These are phyloP conservation scores for Thymus mandschuricus DNA, from an alignment of 257 asterid genomes.

Conservation along the genomic window DNA sequence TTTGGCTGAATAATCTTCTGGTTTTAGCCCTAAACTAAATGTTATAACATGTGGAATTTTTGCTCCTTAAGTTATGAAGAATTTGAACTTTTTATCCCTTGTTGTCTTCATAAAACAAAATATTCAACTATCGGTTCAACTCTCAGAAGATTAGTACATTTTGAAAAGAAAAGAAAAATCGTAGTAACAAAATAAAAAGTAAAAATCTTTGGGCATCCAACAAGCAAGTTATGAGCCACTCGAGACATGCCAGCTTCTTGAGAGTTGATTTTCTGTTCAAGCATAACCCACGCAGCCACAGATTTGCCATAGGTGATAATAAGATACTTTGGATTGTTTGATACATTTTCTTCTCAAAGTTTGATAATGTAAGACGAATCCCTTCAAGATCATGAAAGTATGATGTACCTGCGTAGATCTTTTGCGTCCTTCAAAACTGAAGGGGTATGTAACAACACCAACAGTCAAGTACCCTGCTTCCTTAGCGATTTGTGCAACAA, in stretches of 20 bases:
- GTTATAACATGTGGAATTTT: conserved; percentile 11
- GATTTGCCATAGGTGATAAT: not conserved
- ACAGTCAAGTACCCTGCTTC: conserved; percentile 97
- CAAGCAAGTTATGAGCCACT: not conserved
- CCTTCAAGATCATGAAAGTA: conserved; percentile 9
- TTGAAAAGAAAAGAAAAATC: not conserved
- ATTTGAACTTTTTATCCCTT: not conserved
- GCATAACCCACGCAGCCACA: conserved; percentile 5
- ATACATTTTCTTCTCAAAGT: conserved; percentile 4
- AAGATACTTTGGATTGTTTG: not conserved
- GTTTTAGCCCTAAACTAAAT: not conserved
- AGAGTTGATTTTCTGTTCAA: not conserved
- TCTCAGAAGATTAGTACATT: not conserved
- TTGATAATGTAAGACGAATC: not conserved
- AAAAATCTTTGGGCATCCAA: not conserved
- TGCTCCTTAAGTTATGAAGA: not conserved
- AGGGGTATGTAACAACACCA: conserved; percentile 96
- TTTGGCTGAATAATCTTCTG: not conserved
- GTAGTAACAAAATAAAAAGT: not conserved
- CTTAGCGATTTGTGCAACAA: conserved; percentile 90
- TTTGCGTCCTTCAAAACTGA: conserved; percentile 98
- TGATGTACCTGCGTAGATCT: conserved; percentile 69
- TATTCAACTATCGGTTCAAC: not conserved
- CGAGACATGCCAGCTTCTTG: not conserved
- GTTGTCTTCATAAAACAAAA: not conserved